These are phyloP conservation scores for Sanghuangporus baumii DNA, from an alignment of 1,284 basidiomycete species.

Conservation along the genomic window DNA sequence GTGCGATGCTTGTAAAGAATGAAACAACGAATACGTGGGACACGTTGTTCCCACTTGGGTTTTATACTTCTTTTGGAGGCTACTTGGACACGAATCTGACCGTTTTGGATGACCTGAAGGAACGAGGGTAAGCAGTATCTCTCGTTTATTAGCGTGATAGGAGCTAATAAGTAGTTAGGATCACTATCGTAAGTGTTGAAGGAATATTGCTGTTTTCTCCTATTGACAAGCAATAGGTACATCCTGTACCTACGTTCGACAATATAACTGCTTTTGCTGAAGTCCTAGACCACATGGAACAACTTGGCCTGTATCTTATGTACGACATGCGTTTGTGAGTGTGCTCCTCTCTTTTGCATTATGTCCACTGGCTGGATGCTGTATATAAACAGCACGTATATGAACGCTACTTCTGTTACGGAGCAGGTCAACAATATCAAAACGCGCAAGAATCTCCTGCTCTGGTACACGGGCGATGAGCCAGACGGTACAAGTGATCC, in stretches of 20 bases:
- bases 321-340: constrained; percentile 71
- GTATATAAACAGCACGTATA: constrained; percentile 45
- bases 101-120: constrained; percentile 49
- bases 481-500: constrained; percentile 68
- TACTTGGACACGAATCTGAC: constrained; percentile 55
- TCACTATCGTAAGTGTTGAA: constrained; percentile 26
- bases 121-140: constrained; percentile 49
- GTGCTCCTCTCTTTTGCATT: not conserved
- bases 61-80: constrained; percentile 60
- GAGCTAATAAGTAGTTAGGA: constrained; percentile 20
- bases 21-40: constrained; percentile 47
- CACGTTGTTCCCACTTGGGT: constrained; percentile 66
- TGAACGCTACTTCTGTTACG: constrained; percentile 55
- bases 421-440: constrained; percentile 65
- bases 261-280: constrained; percentile 50
- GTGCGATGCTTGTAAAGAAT: constrained; percentile 53
- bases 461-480: constrained; percentile 77
- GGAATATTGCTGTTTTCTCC: constrained; percentile 9
- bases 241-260: constrained; percentile 58
- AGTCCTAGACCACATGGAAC: constrained; percentile 65
- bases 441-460: constrained; percentile 56
- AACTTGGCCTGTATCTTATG: constrained; percentile 67
- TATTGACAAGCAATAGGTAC: constrained; percentile 36
- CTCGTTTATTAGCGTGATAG: not conserved
- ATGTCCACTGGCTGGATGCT: not conserved